phyloP scores from a whole-genome alignment of 148 eudicot genomes.

The Rhododendron ferrugineum region DNA sequence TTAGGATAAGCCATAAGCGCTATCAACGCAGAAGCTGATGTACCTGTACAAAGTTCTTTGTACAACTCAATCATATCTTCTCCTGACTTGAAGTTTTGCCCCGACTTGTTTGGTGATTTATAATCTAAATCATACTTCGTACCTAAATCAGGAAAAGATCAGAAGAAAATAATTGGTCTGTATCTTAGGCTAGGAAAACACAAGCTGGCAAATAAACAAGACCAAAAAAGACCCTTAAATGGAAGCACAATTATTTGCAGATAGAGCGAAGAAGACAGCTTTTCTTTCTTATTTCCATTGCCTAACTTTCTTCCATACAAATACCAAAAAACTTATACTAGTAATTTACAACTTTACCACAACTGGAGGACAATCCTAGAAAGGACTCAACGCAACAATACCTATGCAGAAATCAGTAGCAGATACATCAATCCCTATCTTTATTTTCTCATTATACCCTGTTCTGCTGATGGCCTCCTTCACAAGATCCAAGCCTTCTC shows the following conservation, averaged over 20 bases:
- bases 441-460: conserved; percentile 72
- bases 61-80: conserved; percentile 92
- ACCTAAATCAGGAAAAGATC: conserved; percentile 37
- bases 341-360: neutral
- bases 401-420: conserved; percentile 98
- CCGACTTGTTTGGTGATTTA: conserved; percentile 70
- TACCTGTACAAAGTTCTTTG: conserved; percentile 81
- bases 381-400: conserved; percentile 18
- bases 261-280: neutral
- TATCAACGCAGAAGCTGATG: conserved; percentile 1
- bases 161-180: conserved; percentile 11
- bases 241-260: neutral
- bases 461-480: conserved; percentile 82
- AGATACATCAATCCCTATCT: conserved; percentile 80
- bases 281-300: neutral
- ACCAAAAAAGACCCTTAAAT: neutral
- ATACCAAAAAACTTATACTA: neutral
- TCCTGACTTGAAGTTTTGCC: conserved; percentile 84
- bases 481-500: conserved; percentile 87
- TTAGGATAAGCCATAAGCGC: neutral
- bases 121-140: conserved; percentile 88
- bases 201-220: neutral
- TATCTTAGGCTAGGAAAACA: neutral
- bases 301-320: neutral
- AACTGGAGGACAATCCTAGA: neutral